Conservation (phyloP, 2,329 filamentous ascomycete species). For the Annulohypoxylon truncatum region DNA sequence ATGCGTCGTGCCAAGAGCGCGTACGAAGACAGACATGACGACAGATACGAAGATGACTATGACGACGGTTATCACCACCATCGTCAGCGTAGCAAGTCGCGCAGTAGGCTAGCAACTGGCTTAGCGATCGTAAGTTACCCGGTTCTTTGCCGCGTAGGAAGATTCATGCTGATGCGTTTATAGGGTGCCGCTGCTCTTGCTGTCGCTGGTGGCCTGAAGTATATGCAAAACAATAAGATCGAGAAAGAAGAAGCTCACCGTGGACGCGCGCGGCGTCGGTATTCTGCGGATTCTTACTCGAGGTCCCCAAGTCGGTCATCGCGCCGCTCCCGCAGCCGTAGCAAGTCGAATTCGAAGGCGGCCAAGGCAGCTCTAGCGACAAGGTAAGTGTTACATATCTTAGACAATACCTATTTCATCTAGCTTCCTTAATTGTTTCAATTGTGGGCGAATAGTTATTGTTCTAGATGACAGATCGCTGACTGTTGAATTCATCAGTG, state of each 20-base stretch:
- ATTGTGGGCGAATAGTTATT: neutral
- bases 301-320: constrained; percentile 59
- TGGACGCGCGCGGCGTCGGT: constrained; percentile 65
- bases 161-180: constrained; percentile 11
- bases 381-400: constrained; percentile 48
- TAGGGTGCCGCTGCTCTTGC: constrained; percentile 68
- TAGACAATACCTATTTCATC: neutral
- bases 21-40: constrained; percentile 65
- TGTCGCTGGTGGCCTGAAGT: constrained; percentile 73
- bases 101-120: constrained; percentile 66
- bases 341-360: constrained; percentile 49
- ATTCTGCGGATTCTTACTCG: constrained; percentile 58
- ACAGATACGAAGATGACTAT: constrained; percentile 52
- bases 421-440: neutral
- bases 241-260: constrained; percentile 69
- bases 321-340: constrained; percentile 57
- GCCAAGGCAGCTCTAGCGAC: constrained; percentile 70
- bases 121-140: constrained; percentile 64
- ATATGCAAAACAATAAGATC: constrained; percentile 69
- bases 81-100: constrained; percentile 53
- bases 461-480: constrained; percentile 17
- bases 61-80: constrained; percentile 54
- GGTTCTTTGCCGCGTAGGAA: neutral
- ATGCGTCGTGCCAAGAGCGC: constrained; percentile 70
- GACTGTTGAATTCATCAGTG: constrained; percentile 49